These are phyloP conservation scores for Marasmius oreades DNA, from an alignment of 1,284 basidiomycete genomes.

Conservation along the genomic window DNA sequence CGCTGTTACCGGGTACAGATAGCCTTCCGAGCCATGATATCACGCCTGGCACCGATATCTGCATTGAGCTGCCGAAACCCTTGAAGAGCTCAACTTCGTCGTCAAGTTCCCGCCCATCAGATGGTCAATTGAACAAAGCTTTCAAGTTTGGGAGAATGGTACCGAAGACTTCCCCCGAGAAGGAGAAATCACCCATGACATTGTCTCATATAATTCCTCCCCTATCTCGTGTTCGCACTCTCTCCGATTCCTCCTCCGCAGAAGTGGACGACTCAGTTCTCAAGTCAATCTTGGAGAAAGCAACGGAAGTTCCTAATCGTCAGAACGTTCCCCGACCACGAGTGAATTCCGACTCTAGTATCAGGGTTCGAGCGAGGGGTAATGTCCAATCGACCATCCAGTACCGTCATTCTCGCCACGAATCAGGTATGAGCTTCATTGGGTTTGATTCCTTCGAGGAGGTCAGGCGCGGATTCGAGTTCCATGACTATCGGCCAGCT, in stretches of 20 bases:
- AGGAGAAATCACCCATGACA: slow-evolving; percentile 38
- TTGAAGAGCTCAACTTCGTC: slow-evolving; percentile 28
- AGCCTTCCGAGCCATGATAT: slow-evolving; percentile 23
- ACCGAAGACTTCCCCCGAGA: slow-evolving; percentile 26
- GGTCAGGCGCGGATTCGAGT: slow-evolving; percentile 71
- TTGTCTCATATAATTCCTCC: slow-evolving; percentile 75
- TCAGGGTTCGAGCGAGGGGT: slow-evolving; percentile 27
- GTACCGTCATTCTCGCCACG: slow-evolving; percentile 39
- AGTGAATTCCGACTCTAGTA: slow-evolving; percentile 43
- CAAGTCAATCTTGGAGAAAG: slow-evolving; percentile 56
- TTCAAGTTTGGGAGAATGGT: slow-evolving; percentile 71
- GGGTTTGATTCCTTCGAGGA: slow-evolving; percentile 74
- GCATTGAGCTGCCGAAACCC: slow-evolving; percentile 10
- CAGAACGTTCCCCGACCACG: slow-evolving; percentile 27
- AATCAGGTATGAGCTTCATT: slow-evolving; percentile 60
- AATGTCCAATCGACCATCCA: slow-evolving; percentile 19
- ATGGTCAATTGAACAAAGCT: slow-evolving; percentile 61
- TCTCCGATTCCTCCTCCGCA: slow-evolving; percentile 42
- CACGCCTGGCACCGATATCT: slow-evolving; percentile 9
- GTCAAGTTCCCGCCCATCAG: slow-evolving; percentile 46
- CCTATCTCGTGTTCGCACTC: slow-evolving; percentile 41
- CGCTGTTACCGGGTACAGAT: slow-evolving; percentile 32
- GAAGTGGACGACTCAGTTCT: slow-evolving; percentile 55
- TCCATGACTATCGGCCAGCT: slow-evolving; percentile 51
- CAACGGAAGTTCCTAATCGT: slow-evolving; percentile 30